Percentiles rank a stretch among this genome's conserved stretches.
Conservation (phyloP, 805 yeast species). For the Hanseniaspora lachancei region DNA sequence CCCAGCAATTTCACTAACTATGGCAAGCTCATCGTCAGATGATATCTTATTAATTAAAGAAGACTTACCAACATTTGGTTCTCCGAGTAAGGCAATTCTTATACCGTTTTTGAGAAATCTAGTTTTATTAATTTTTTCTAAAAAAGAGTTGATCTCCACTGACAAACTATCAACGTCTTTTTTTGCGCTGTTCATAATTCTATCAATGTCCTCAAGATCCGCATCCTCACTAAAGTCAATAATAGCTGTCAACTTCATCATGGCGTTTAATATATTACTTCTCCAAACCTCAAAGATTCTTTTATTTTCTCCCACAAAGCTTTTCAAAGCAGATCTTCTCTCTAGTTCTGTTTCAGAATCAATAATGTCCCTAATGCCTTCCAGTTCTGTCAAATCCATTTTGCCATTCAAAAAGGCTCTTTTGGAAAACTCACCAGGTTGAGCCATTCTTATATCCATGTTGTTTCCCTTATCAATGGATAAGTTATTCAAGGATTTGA, state of each 20-base stretch:
- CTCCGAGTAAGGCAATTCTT: slow-evolving; percentile 62
- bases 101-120: slow-evolving; percentile 63
- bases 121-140: slow-evolving; percentile 38
- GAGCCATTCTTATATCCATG: slow-evolving; percentile 60
- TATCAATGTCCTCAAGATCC: slow-evolving; percentile 53
- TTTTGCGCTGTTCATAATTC: slow-evolving; percentile 40
- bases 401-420: slow-evolving; percentile 77
- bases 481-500: slow-evolving; percentile 44
- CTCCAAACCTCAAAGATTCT: slow-evolving; percentile 54
- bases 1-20: slow-evolving; percentile 84
- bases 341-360: slow-evolving; percentile 92
- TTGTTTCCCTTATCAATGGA: slow-evolving; percentile 32
- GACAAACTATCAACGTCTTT: slow-evolving; percentile 32
- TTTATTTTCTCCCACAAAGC: slow-evolving; percentile 59
- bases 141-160: slow-evolving; percentile 32
- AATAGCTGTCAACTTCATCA: slow-evolving; percentile 71
- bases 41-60: slow-evolving; percentile 68
- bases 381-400: slow-evolving; percentile 77
- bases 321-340: slow-evolving; percentile 56
- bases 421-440: slow-evolving; percentile 81
- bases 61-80: slow-evolving; percentile 95
- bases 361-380: slow-evolving; percentile 76
- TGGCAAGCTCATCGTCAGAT: slow-evolving; percentile 60
- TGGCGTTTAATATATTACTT: slow-evolving; percentile 42
- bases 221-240: slow-evolving; percentile 94